Evolutionary conservation across 2,329 filamentous ascomycete species (phyloP), one percentile per base, ranked within the genome.

Genomic region (Exophiala aquamarina): DNA sequence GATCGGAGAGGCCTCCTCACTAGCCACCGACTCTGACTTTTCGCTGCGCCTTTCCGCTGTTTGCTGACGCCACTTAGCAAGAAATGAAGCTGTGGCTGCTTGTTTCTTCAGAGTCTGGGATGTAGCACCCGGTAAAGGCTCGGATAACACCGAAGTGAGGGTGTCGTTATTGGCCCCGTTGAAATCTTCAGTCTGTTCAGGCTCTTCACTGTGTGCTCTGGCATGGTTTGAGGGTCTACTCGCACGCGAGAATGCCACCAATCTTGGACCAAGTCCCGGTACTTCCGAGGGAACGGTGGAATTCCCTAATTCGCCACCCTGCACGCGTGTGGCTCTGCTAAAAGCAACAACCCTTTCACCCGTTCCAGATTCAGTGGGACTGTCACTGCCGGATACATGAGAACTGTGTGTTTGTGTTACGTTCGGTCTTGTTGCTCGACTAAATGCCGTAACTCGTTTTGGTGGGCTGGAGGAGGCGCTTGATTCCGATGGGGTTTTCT

Each of bases 21-120:
- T 41, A 17, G 23, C 32, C 8, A 21, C 14, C 18, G 44, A 33
- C 28, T 36, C 34, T 18, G 32, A 35, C 31, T 43, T 46, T 11
- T 39, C 37, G 14, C 31, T 41, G 3, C 45, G 47, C 32, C 38
- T 29, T 34, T 51, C 43, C 20, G 50, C 53, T 4, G 50, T 39
- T 23, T 48, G 33, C n/a, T 50, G 40, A 19, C 47, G 37, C 55
- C 52, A 53, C 39, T 43, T 42, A 15, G 49, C 49, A n/a, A 55
- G 42, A 26, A 49, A 55, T 4, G 39, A 37, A 18, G 41, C 20
- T 9, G 31, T 47, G 13, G 40, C 29, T 3, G 29, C 26, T n/a
- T 23, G 10, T 9, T 26, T 21, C 23, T 26, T 26, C 23, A 26
- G 11, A 11, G 23, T 6, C 11, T 26, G 23, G 28, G 31, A 18